phyloP scores from a whole-genome alignment of 257 asterid genomes.

The Solanum chaucha region DNA sequence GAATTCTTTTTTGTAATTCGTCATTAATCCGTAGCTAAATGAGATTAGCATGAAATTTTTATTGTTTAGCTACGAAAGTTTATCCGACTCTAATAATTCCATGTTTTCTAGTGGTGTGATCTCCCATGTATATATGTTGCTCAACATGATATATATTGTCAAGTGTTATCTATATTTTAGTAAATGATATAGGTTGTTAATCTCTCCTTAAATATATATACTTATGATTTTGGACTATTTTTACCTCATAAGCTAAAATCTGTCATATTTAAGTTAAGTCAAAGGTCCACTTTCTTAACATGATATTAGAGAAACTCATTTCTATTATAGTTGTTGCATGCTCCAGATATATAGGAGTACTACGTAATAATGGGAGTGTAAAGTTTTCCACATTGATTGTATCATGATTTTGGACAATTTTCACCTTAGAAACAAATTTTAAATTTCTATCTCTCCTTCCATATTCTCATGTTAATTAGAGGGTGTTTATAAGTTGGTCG shows the following conservation, averaged over 20 bases:
- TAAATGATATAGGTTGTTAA: background rate
- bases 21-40: background rate
- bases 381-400: background rate
- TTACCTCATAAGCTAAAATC: background rate
- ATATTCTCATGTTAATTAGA: background rate
- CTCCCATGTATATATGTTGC: background rate
- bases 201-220: background rate
- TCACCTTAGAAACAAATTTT: background rate
- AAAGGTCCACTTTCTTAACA: background rate
- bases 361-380: background rate
- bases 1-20: too few species aligned
- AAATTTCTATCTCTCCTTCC: background rate
- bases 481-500: background rate
- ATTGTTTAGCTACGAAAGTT: background rate
- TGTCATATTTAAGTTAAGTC: background rate
- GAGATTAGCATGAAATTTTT: background rate
- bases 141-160: background rate
- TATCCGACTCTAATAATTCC: background rate
- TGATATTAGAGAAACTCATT: background rate
- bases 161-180: background rate
- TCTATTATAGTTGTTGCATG: background rate
- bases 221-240: background rate
- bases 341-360: background rate
- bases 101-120: background rate
- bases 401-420: background rate